phyloP scores from a whole-genome alignment of 2,329 filamentous ascomycete species.

The Alternaria angustiovoidea region DNA sequence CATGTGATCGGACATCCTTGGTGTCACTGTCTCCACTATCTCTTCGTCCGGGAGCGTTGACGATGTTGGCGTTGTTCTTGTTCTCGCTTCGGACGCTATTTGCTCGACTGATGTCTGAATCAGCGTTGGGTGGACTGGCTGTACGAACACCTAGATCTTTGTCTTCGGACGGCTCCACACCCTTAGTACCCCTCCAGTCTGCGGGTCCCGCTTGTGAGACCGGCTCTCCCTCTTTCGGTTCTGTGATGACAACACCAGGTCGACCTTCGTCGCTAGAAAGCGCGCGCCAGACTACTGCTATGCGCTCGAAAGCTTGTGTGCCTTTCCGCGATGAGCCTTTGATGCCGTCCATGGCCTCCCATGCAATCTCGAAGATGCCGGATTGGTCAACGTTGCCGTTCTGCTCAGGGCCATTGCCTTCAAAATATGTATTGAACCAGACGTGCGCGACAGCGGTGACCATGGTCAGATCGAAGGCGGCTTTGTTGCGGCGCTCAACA shows the following conservation, averaged over 20 bases:
- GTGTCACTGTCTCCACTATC: conserved; percentile 48
- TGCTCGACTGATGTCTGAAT: conserved; percentile 73
- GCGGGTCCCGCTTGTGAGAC: conserved; percentile 75
- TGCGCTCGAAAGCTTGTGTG: conserved; percentile 77
- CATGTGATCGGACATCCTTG: conserved; percentile 52
- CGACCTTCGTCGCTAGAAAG: conserved; percentile 44
- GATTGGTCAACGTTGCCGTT: conserved; percentile 71
- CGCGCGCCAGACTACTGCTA: conserved; percentile 84
- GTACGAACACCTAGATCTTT: conserved; percentile 74
- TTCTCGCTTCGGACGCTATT: conserved; percentile 68
- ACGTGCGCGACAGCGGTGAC: conserved; percentile 93
- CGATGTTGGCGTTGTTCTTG: conserved; percentile 30
- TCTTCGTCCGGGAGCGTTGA: conserved; percentile 37
- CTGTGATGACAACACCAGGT: conserved; percentile 61
- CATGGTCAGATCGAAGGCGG: conserved; percentile 80
- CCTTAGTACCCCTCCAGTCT: conserved; percentile 73
- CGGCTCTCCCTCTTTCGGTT: conserved; percentile 72
- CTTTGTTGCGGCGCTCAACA: conserved; percentile 84
- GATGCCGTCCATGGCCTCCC: conserved; percentile 88
- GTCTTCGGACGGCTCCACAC: conserved; percentile 55
- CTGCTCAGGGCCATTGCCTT: conserved; percentile 77
- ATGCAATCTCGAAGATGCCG: conserved; percentile 75
- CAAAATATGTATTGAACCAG: conserved; percentile 97
- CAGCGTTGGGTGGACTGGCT: conserved; percentile 65
- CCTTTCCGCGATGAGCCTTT: conserved; percentile 89